Evolutionary conservation across 495 filamentous ascomycete genomes (phyloP).

Genomic region (Friedmanniomyces simplex): DNA sequence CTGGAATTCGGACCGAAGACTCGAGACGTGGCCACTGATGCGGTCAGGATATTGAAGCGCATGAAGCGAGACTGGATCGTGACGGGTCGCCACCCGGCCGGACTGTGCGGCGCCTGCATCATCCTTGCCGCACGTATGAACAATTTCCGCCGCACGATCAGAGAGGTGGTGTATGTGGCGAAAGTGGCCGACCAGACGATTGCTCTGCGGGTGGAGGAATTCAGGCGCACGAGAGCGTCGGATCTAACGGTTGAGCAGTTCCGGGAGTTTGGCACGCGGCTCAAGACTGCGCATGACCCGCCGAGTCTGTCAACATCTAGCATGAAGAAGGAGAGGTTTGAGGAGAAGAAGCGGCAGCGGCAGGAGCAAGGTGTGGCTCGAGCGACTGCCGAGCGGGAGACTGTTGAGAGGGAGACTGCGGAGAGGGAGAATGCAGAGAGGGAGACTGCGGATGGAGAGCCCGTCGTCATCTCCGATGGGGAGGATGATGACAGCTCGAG

Average conservation of each 20-base stretch:
- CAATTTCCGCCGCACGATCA: slow-evolving; percentile 82
- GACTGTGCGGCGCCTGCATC: slow-evolving; percentile 86
- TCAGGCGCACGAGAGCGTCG: slow-evolving; percentile 68
- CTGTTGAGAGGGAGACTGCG: background rate
- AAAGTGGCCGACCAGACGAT: slow-evolving; percentile 90
- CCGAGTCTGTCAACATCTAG: slow-evolving; percentile 65
- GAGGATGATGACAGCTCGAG: slow-evolving; percentile 1
- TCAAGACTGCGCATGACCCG: slow-evolving; percentile 56
- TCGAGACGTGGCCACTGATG: slow-evolving; percentile 73
- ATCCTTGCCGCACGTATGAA: slow-evolving; percentile 95
- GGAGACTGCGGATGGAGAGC: background rate
- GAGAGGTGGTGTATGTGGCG: slow-evolving; percentile 91
- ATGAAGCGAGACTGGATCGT: slow-evolving; percentile 97
- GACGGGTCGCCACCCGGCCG: slow-evolving; percentile 81
- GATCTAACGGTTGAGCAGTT: slow-evolving; percentile 81
- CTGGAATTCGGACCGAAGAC: slow-evolving; percentile 75
- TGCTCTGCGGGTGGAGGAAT: slow-evolving; percentile 78
- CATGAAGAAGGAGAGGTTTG: slow-evolving; percentile 33
- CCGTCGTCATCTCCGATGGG: slow-evolving; percentile 4
- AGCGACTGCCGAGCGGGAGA: slow-evolving; percentile 4
- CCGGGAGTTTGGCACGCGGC: slow-evolving; percentile 46
- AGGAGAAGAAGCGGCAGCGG: slow-evolving; percentile 20
- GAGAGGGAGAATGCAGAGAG: background rate
- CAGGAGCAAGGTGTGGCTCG: background rate
- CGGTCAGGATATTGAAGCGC: slow-evolving; percentile 70